These are phyloP conservation scores for Xylariaceae sp. DNA, from an alignment of 2,329 filamentous ascomycete species.

Conservation along the genomic window DNA sequence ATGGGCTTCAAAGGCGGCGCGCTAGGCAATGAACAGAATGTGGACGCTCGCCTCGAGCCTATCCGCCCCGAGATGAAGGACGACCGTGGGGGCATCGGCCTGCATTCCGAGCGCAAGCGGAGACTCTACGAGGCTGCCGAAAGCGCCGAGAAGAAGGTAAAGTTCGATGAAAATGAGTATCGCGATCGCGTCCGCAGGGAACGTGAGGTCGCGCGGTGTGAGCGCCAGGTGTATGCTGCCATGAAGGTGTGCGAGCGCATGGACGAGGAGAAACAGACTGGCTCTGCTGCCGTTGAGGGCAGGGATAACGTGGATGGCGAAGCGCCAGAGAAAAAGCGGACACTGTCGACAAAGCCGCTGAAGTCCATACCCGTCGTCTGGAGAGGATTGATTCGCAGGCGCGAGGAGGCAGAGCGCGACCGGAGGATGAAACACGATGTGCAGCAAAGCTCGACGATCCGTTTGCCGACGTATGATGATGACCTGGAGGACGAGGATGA, in stretches of 20 bases:
- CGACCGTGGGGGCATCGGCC: constrained; percentile 80
- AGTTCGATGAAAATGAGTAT: constrained; percentile 74
- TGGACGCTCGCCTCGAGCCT: constrained; percentile 63
- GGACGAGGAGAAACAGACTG: constrained; percentile 58
- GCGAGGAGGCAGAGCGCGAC: constrained; percentile 74
- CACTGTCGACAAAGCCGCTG: constrained; percentile 58
- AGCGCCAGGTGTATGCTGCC: constrained; percentile 75
- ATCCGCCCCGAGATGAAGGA: constrained; percentile 79
- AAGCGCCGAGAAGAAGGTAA: constrained; percentile 63
- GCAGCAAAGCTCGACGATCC: constrained; percentile 66
- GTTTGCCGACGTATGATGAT: constrained; percentile 71
- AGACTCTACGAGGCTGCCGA: constrained; percentile 71
- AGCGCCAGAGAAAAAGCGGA: constrained; percentile 40
- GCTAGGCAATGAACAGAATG: constrained; percentile 68
- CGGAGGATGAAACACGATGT: constrained; percentile 69
- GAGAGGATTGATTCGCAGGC: constrained; percentile 73
- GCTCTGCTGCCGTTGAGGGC: constrained; percentile 6
- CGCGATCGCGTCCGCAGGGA: constrained; percentile 74
- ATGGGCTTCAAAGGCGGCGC: constrained; percentile 87
- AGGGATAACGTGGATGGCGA: constrained; percentile 28
- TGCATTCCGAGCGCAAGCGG: constrained; percentile 83
- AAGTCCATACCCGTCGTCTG: constrained; percentile 79
- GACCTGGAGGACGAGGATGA: constrained; percentile 76
- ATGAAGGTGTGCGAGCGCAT: constrained; percentile 85
- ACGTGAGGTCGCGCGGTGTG: constrained; percentile 70